Evolutionary conservation across 352 stramenopile species (phyloP).

Genomic region (Phytophthora boehmeriae): DNA sequence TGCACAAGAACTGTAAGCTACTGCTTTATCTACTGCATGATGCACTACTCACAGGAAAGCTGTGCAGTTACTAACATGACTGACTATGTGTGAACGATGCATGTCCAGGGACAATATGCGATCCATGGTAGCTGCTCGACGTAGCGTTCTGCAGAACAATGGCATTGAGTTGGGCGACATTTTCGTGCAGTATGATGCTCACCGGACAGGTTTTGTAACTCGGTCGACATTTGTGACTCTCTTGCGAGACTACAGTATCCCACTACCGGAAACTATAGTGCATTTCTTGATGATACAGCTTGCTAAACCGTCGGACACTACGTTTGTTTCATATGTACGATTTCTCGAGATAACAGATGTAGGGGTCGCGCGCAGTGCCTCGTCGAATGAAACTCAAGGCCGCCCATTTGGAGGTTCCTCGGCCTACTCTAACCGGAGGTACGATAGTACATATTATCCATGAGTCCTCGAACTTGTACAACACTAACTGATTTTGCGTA

Average conservation of each 20-base stretch:
- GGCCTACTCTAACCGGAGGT: background rate
- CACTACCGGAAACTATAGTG: constrained; percentile 41
- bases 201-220: constrained; percentile 47
- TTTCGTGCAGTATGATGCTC: constrained; percentile 50
- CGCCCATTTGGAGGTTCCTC: constrained; percentile 11
- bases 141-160: constrained; percentile 33
- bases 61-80: too few species aligned
- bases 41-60: too few species aligned
- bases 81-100: background rate
- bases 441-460: background rate
- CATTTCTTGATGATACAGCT: constrained; percentile 64
- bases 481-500: background rate
- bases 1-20: constrained; percentile 52
- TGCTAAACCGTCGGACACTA: constrained; percentile 55
- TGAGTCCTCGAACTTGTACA: too few species aligned
- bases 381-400: constrained; percentile 15
- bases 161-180: constrained; percentile 43
- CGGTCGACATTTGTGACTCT: constrained; percentile 45
- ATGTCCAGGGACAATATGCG: constrained; percentile 50
- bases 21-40: too few species aligned
- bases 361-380: constrained; percentile 17
- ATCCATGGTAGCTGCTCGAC: constrained; percentile 32
- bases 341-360: constrained; percentile 61
- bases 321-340: constrained; percentile 52
- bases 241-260: constrained; percentile 42